Conservation (phyloP, 805 yeast genomes). For the Pichia membranifaciens region DNA sequence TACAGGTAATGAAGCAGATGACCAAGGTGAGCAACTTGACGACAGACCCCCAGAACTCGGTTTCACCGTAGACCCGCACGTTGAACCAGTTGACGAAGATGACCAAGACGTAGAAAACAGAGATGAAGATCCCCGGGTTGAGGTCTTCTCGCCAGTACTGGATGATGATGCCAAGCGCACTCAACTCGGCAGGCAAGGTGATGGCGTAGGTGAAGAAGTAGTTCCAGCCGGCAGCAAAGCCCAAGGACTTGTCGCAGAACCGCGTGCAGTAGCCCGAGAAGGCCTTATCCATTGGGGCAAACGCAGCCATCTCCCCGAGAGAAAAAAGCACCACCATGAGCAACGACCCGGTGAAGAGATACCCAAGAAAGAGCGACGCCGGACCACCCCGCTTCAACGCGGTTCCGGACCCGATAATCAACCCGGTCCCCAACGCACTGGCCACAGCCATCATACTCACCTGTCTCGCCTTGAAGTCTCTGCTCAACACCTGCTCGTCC, state of each 20-base stretch:
- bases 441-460: slow-evolving; percentile 45
- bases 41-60: slow-evolving; percentile 41
- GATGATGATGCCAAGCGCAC: slow-evolving; percentile 40
- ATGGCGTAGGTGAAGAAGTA: slow-evolving; percentile 42
- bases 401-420: slow-evolving; percentile 39
- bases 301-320: slow-evolving; percentile 43
- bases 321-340: slow-evolving; percentile 37
- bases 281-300: slow-evolving; percentile 43
- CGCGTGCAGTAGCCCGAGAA: slow-evolving; percentile 42
- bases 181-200: slow-evolving; percentile 42
- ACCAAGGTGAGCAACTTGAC: slow-evolving; percentile 38
- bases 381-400: slow-evolving; percentile 39
- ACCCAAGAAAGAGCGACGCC: slow-evolving; percentile 35
- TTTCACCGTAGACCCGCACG: slow-evolving; percentile 42
- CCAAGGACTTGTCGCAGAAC: slow-evolving; percentile 41
- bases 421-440: slow-evolving; percentile 45
- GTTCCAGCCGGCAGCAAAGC: slow-evolving; percentile 45
- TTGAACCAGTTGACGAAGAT: slow-evolving; percentile 39
- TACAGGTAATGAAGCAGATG: slow-evolving; percentile 27
- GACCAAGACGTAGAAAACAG: slow-evolving; percentile 37
- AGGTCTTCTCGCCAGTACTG: slow-evolving; percentile 45
- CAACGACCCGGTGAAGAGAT: slow-evolving; percentile 38
- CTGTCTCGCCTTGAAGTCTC: slow-evolving; percentile 29
- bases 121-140: slow-evolving; percentile 41
- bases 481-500: too few relatives aligned